phyloP scores from a whole-genome alignment of 495 filamentous ascomycete species.

The Collariella sp. region DNA sequence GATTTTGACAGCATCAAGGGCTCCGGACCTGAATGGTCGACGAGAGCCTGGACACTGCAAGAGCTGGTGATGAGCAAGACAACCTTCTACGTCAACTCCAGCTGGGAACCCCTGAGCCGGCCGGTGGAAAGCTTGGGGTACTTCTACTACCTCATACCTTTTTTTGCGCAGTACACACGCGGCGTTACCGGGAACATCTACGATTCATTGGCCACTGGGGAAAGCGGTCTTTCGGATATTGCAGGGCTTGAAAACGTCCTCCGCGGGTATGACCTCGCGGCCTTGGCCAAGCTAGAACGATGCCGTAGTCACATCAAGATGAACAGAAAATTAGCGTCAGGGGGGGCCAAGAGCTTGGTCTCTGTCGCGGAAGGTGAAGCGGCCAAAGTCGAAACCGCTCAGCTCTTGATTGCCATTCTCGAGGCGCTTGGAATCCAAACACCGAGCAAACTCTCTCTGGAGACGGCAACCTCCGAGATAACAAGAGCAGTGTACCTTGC shows the following conservation, averaged over 20 bases:
- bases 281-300: neutral
- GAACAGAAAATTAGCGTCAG: neutral
- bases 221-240: neutral
- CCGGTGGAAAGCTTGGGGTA: conserved; percentile 33
- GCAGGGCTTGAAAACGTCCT: neutral
- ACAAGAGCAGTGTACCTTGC: conserved; percentile 26
- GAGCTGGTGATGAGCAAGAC: conserved; percentile 43
- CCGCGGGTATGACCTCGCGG: no score
- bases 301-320: neutral
- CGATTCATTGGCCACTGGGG: neutral
- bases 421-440: conserved; percentile 23
- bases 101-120: conserved; percentile 29
- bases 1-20: conserved; percentile 18
- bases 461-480: conserved; percentile 27
- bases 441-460: conserved; percentile 23
- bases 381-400: conserved; percentile 5
- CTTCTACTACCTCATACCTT: conserved; percentile 35
- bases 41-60: conserved; percentile 42
- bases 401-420: conserved; percentile 27
- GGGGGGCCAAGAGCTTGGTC: no score
- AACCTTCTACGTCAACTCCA: conserved; percentile 37
- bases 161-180: conserved; percentile 27
- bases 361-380: neutral
- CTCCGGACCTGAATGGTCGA: conserved; percentile 31
- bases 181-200: conserved; percentile 19